Evolutionary conservation across 2,329 filamentous ascomycete species (phyloP).

Genomic region (Coleophoma cylindrospora): DNA sequence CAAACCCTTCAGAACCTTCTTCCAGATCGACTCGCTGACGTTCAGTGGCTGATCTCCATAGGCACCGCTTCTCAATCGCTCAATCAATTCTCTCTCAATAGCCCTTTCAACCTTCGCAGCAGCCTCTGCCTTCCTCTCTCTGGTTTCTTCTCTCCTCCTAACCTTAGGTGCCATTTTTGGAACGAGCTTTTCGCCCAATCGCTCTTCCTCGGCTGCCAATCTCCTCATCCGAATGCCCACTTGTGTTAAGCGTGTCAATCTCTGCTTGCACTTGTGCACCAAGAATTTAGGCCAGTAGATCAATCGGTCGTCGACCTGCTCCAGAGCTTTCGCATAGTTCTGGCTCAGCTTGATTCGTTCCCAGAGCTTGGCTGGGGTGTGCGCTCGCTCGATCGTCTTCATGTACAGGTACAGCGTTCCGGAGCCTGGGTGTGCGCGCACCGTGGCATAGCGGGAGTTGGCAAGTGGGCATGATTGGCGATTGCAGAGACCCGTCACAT

Average conservation of each 20-base stretch:
- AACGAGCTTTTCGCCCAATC: slow-evolving; percentile 82
- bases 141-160: slow-evolving; percentile 65
- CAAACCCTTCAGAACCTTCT: slow-evolving; percentile 87
- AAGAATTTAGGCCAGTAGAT: slow-evolving; percentile 96
- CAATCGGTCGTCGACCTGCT: slow-evolving; percentile 79
- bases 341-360: slow-evolving; percentile 84
- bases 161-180: slow-evolving; percentile 91
- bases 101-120: slow-evolving; percentile 92
- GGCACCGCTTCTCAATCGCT: slow-evolving; percentile 83
- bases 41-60: slow-evolving; percentile 95
- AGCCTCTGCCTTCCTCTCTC: slow-evolving; percentile 72
- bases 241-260: slow-evolving; percentile 86
- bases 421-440: slow-evolving; percentile 75
- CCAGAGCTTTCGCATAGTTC: slow-evolving; percentile 86
- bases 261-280: slow-evolving; percentile 93
- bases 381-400: slow-evolving; percentile 87
- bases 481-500: slow-evolving; percentile 78
- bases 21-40: slow-evolving; percentile 93
- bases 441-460: slow-evolving; percentile 88
- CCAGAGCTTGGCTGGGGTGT: slow-evolving; percentile 89
- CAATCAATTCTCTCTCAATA: slow-evolving; percentile 92
- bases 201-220: slow-evolving; percentile 82
- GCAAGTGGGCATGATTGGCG: slow-evolving; percentile 86
- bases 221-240: slow-evolving; percentile 77
- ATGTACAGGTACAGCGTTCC: slow-evolving; percentile 91